Percentiles rank a stretch among this genome's conserved stretches.
Evolutionary conservation across 768 basidiomycete genomes (phyloP).

Genomic region (Leccinellum albellum): DNA sequence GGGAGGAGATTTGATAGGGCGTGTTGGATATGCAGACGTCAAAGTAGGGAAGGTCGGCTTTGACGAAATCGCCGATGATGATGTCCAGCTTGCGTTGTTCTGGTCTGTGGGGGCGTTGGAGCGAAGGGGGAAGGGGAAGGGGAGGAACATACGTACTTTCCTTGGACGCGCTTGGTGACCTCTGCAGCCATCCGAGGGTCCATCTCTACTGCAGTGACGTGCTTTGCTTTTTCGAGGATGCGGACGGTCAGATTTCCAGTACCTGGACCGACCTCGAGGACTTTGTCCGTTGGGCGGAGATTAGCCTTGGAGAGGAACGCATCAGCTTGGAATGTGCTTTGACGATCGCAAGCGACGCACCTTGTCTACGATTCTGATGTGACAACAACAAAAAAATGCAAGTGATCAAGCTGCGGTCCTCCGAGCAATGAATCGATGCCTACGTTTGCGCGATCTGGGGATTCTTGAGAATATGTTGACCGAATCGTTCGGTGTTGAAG

Average conservation of each 20-base stretch:
- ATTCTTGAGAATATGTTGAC: no score
- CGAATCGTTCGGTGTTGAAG: conserved; percentile 93
- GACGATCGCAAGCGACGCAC: conserved; percentile 24
- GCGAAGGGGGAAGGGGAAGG: neutral
- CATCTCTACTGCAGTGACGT: conserved; percentile 93
- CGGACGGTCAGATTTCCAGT: conserved; percentile 94
- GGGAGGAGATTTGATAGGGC: conserved; percentile 98
- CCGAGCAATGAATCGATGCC: conserved; percentile 30
- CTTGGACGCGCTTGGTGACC: conserved; percentile 93
- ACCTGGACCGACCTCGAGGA: no score
- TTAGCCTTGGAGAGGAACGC: conserved; percentile 64
- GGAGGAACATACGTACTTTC: conserved; percentile 80
- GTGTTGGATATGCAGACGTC: conserved; percentile 99
- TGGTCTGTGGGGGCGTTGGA: conserved; percentile 67
- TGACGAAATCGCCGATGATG: no score
- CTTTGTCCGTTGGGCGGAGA: conserved; percentile 89
- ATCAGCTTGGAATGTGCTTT: conserved; percentile 1
- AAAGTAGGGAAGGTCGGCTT: conserved; percentile 96
- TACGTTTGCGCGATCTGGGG: conserved; percentile 89
- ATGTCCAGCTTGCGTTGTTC: conserved; percentile 94
- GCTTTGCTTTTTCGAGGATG: conserved; percentile 90
- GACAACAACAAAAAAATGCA: neutral
- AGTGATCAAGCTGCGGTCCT: conserved; percentile 13
- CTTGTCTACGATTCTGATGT: conserved; percentile 58
- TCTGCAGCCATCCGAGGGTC: conserved; percentile 99